phyloP scores from a whole-genome alignment of 768 basidiomycete species.

The Xanthoconium purpureum region DNA sequence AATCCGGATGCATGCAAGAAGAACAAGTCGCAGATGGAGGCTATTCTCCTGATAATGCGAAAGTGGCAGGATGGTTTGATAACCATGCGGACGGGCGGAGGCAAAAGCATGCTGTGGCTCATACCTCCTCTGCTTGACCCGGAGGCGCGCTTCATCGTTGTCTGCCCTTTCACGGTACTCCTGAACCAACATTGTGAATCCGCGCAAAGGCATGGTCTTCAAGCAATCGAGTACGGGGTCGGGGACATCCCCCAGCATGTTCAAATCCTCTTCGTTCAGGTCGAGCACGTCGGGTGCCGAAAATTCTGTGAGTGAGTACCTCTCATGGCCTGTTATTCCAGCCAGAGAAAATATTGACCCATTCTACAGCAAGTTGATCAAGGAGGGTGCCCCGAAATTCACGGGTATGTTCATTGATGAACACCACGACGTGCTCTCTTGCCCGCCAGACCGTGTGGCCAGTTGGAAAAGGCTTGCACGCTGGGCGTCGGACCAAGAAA shows the following conservation, averaged over 20 bases:
- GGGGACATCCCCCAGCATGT: neutral
- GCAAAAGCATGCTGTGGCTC: conserved; percentile 5
- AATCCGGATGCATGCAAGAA: neutral
- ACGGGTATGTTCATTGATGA: neutral
- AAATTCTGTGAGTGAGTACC: neutral
- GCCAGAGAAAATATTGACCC: neutral
- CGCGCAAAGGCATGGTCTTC: neutral
- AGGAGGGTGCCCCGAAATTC: neutral
- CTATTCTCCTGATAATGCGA: neutral
- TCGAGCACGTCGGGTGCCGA: neutral
- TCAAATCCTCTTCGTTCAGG: conserved; percentile 4
- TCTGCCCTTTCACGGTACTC: conserved; percentile 1
- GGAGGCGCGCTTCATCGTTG: neutral
- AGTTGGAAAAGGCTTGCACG: conserved; percentile 1
- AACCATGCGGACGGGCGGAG: conserved; percentile 5
- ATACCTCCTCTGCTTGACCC: neutral
- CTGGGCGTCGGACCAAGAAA: neutral
- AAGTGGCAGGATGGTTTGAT: conserved; percentile 3
- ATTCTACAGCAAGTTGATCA: neutral
- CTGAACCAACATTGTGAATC: neutral
- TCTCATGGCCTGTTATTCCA: neutral
- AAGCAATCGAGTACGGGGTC: neutral
- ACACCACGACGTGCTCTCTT: neutral
- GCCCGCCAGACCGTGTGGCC: neutral
- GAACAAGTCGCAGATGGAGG: conserved; percentile 1